phyloP scores from a whole-genome alignment of 2,329 filamentous ascomycete genomes.

The Coniochaeta ligniaria region DNA sequence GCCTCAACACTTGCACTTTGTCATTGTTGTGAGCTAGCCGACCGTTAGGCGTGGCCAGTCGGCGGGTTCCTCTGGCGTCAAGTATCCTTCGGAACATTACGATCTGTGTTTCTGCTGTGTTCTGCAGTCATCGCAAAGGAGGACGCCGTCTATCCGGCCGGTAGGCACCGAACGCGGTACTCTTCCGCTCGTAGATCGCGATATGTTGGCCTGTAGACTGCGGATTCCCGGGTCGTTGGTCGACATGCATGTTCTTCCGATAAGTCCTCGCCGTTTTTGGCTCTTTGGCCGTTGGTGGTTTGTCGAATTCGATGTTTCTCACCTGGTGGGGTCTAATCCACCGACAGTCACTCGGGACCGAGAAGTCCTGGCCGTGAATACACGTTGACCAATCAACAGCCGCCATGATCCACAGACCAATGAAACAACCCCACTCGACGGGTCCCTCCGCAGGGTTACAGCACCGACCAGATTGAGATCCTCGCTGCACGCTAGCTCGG shows the following conservation, averaged over 20 bases:
- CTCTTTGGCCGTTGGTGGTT: neutral
- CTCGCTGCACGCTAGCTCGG: neutral
- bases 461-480: neutral
- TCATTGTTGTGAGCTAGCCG: too few relatives aligned
- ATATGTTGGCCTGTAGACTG: too few relatives aligned
- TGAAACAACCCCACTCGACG: neutral
- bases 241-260: neutral
- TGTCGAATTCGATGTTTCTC: neutral
- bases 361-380: neutral
- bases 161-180: neutral
- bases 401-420: neutral
- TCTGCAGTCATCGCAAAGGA: neutral
- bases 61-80: too few relatives aligned
- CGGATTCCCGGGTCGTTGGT: neutral
- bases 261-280: neutral
- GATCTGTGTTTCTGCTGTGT: neutral
- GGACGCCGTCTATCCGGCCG: neutral
- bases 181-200: neutral
- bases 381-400: neutral
- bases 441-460: neutral
- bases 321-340: neutral
- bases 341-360: neutral
- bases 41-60: neutral
- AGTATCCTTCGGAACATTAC: too few relatives aligned
- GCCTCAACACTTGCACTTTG: too few relatives aligned